These are phyloP conservation scores for Cornus controversa DNA, from an alignment of 148 eudicot genomes.

Conservation along the genomic window DNA sequence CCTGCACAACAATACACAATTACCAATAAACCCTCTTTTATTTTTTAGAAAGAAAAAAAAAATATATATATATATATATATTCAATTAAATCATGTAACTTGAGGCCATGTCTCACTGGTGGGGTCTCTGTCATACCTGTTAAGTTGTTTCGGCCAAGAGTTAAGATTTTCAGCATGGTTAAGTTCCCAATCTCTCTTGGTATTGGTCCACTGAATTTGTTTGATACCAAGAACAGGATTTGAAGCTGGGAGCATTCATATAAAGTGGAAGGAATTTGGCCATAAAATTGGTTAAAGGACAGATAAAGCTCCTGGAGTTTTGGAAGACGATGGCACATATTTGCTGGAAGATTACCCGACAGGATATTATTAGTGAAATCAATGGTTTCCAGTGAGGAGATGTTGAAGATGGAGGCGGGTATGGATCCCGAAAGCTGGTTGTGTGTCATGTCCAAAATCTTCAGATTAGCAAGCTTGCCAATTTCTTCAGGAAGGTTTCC, in stretches of 20 bases:
- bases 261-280: neutral
- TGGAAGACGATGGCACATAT: conserved; percentile 6
- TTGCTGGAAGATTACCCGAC: conserved; percentile 10
- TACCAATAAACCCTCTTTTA: too few relatives aligned
- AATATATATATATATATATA: too few relatives aligned
- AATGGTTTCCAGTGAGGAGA: conserved; percentile 7
- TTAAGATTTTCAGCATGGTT: neutral
- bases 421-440: conserved; percentile 7
- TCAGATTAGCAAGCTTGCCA: conserved; percentile 1
- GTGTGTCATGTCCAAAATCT: neutral
- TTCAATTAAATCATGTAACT: too few relatives aligned
- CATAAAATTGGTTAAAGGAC: neutral
- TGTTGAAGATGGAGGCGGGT: conserved; percentile 8
- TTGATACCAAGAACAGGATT: neutral
- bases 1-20: neutral
- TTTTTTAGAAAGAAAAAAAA: too few relatives aligned
- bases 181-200: conserved; percentile 15
- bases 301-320: conserved; percentile 1
- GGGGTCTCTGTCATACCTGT: neutral
- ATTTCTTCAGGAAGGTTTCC: conserved; percentile 9
- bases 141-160: conserved; percentile 11
- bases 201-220: conserved; percentile 8
- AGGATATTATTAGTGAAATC: conserved; percentile 1
- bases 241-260: conserved; percentile 5
- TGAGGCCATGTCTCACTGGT: too few relatives aligned